Conservation (phyloP, 164 flowering plant genomes). For the Pachysandra terminalis region DNA sequence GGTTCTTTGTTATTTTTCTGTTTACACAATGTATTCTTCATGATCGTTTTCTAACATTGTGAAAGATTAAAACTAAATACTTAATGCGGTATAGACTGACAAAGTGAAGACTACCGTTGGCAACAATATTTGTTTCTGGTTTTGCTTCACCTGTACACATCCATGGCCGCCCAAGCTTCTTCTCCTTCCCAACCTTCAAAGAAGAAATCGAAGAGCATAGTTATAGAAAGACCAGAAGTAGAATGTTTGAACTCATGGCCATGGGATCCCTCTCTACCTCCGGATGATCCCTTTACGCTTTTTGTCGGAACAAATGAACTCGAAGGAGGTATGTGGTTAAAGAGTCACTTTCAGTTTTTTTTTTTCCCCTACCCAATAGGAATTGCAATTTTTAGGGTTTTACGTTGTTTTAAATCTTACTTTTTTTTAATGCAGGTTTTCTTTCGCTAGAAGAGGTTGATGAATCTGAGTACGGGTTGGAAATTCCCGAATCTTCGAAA, state of each 20-base stretch:
- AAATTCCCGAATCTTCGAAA: conserved; percentile 21
- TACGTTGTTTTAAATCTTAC: background rate
- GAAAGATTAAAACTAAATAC: too few species aligned
- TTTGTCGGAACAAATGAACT: conserved; percentile 48
- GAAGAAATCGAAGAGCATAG: conserved; percentile 18
- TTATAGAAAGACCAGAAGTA: conserved; percentile 12
- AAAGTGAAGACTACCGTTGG: too few species aligned
- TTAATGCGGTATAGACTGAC: too few species aligned
- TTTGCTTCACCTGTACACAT: background rate
- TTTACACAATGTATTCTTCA: too few species aligned
- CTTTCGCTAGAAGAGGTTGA: conserved; percentile 89
- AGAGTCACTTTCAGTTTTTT: background rate
- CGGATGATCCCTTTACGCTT: conserved; percentile 45
- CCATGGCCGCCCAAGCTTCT: conserved; percentile 15
- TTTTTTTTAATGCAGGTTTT: conserved; percentile 43
- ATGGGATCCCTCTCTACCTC: conserved; percentile 56
- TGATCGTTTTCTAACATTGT: too few species aligned
- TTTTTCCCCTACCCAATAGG: background rate
- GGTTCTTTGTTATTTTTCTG: too few species aligned
- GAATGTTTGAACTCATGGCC: conserved; percentile 44
- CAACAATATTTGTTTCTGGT: too few species aligned
- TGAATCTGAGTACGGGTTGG: conserved; percentile 55
- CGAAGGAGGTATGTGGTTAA: conserved; percentile 53
- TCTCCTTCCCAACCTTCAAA: conserved; percentile 1
- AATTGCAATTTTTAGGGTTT: background rate